phyloP scores from a whole-genome alignment of 177 flowering plant species.

The Vitis hybrid region DNA sequence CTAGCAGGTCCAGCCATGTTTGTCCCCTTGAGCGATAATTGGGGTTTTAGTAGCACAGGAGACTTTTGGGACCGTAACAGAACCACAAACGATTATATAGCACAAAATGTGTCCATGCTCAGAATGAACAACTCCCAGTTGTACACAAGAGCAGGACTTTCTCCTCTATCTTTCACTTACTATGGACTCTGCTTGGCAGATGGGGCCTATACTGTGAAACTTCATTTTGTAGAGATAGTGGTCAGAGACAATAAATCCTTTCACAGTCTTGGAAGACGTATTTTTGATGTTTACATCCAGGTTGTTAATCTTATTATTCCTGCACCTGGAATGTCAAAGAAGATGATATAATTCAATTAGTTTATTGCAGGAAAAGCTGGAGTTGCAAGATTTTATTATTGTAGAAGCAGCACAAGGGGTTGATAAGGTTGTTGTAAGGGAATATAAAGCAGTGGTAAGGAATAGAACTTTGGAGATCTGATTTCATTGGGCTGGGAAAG shows the following conservation, averaged over 20 bases:
- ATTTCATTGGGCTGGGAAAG: slow-evolving; percentile 48
- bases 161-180: slow-evolving; percentile 41
- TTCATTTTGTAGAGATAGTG: slow-evolving; percentile 33
- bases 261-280: slow-evolving; percentile 30
- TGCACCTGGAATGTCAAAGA: neutral
- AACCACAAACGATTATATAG: slow-evolving; percentile 7
- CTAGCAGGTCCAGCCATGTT: slow-evolving; percentile 27
- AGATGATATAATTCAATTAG: neutral
- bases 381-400: slow-evolving; percentile 35
- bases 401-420: slow-evolving; percentile 28
- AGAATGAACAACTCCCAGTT: slow-evolving; percentile 17
- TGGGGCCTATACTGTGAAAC: slow-evolving; percentile 31
- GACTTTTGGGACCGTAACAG: slow-evolving; percentile 21
- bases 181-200: slow-evolving; percentile 27
- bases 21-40: slow-evolving; percentile 5
- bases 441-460: slow-evolving; percentile 16
- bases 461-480: slow-evolving; percentile 30
- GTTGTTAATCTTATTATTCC: slow-evolving; percentile 12
- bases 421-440: slow-evolving; percentile 12
- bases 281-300: slow-evolving; percentile 47
- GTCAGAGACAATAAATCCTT: slow-evolving; percentile 16
- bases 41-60: slow-evolving; percentile 45
- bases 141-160: slow-evolving; percentile 30
- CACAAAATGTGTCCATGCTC: slow-evolving; percentile 10
- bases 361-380: slow-evolving; percentile 24